Base-by-base conservation (phyloP, 2,329 filamentous ascomycete genomes). In the Fusarium sublunatum region DNA sequence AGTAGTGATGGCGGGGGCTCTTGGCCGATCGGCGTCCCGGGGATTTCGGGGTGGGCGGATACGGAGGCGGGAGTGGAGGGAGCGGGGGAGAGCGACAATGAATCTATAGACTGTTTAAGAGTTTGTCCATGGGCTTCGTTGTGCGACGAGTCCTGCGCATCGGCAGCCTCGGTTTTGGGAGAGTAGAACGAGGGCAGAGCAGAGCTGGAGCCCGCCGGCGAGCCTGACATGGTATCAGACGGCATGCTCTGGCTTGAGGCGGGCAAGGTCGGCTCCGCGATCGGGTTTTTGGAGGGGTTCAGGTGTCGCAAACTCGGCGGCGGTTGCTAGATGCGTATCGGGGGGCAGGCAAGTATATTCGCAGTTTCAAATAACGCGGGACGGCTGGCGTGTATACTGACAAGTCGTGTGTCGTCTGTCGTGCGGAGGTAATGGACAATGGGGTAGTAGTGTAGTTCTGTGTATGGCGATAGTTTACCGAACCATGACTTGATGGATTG, bases 1-100 rank as follows among this genome's bases (percentile, higher is more conserved):
- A 97, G 88, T 43, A 95, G 87, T 5, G 92, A 92, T 5, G 88
- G 84, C 12, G 83, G 85, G 28, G 82, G 83, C 13, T 61, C 66
- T 44, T 69, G 69, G 36, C 62, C 58, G 56, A 58, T 59, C 57
- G 68, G 61, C 25, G 64, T 66, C 35, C 56, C 54, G 57, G 53
- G 61, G 42, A 53, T 56, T 44, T 63, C 60, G 57, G 50, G 26
- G 58, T 48, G 52, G 28, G 51, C 41, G 57, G 54, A 58, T 45
- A 41, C 40, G 55, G 47, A 45, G 53, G 57, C 55, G 58, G 55
- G 40, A 39, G 49, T 53, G 56, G 61, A 53, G 43, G 48, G 46
- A 44, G 66, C 64, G 53, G 74, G 62, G 22, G 74, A 73, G 22
- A 80, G 73, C 12, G 76, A 76, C 38, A 81, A 68, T 28, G 75